phyloP scores from a whole-genome alignment of 257 asterid species.

The Rehmannia glutinosa region DNA sequence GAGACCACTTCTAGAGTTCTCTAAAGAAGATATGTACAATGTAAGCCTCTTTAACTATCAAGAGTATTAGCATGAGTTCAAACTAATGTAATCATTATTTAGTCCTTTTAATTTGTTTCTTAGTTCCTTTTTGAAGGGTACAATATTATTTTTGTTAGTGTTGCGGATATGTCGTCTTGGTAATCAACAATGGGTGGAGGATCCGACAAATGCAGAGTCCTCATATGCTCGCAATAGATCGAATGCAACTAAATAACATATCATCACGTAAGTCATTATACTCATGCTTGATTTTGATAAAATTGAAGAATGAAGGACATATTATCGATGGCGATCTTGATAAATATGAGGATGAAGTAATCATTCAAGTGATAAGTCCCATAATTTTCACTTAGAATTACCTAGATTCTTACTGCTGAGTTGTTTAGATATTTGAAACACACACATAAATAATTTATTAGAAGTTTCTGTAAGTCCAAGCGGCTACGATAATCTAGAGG shows the following conservation, averaged over 20 bases:
- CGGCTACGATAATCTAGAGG: too few species aligned
- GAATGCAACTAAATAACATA: slow-evolving; percentile 49
- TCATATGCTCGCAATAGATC: slow-evolving; percentile 83
- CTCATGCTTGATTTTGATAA: slow-evolving; percentile 3
- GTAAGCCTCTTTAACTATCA: slow-evolving; percentile 34
- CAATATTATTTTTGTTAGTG: slow-evolving; percentile 1
- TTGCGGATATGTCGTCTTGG: slow-evolving; percentile 67
- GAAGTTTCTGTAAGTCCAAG: too few species aligned
- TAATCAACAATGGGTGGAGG: slow-evolving; percentile 88
- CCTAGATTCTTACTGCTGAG: neutral
- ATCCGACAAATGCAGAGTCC: slow-evolving; percentile 83
- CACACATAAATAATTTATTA: neutral
- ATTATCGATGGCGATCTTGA: slow-evolving; percentile 4
- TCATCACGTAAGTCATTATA: slow-evolving; percentile 52
- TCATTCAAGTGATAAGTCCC: neutral
- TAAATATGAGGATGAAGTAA: neutral
- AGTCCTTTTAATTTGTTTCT: slow-evolving; percentile 1
- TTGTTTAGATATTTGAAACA: neutral
- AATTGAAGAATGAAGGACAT: neutral
- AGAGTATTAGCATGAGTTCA: neutral
- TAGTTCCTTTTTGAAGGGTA: slow-evolving; percentile 10
- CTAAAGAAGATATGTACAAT: slow-evolving; percentile 84
- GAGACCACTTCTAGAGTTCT: slow-evolving; percentile 79
- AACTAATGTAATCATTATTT: neutral
- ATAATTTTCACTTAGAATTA: neutral